Base-by-base conservation (phyloP, 2,329 filamentous ascomycete genomes). In the Stachybotrys chlorohalonatus region DNA sequence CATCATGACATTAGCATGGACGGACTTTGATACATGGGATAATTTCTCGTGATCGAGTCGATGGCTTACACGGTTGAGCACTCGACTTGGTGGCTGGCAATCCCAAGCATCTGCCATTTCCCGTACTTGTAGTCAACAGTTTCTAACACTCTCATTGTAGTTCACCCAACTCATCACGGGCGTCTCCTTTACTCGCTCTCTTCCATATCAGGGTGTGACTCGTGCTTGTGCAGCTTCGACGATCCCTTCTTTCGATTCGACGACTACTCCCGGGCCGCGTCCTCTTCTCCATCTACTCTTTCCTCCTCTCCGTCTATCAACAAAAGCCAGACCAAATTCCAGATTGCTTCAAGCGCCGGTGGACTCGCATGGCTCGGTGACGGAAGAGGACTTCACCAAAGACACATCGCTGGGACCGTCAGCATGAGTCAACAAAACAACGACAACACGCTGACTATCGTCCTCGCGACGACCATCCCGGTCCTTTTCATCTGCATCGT, bases 391-490 rank as follows among this genome's bases (percentile, higher is more conserved):
- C 5, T 9, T 42, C 36, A 42, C 36, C 36, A 42, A 9, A 42
- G 36, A 42, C n/a, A 56, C 17, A 56, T 62, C 51, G 50, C 64
- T 64, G 63, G 59, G 56, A 54, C 55, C 55, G 62, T 52, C 58
- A 59, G 47, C 36, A 64, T 64, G 63, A 63, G 48, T 54, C 47
- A 59, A 39, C 54, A 56, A 49, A 58, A 58, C 36, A 62, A 67
- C 60, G 68, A 70, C 60, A 69, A 70, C 48, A 77, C 69, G 7
- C 68, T 79, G 31, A 72, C 78, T 57, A 78, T 83, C 58, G 71
- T 75, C 51, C 70, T 84, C 45, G 76, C 78, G 63, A 77, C 75
- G 9, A 75, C 75, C n/a, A 72, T 79, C 49, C 70, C 79, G 9
- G 60, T 77, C 32, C 59, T 73, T 15, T 63, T 77, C 51, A 61